Evolutionary conservation across 2,329 filamentous ascomycete species (phyloP), one percentile per base, ranked within the genome.

Genomic region (Verticillium longisporum): DNA sequence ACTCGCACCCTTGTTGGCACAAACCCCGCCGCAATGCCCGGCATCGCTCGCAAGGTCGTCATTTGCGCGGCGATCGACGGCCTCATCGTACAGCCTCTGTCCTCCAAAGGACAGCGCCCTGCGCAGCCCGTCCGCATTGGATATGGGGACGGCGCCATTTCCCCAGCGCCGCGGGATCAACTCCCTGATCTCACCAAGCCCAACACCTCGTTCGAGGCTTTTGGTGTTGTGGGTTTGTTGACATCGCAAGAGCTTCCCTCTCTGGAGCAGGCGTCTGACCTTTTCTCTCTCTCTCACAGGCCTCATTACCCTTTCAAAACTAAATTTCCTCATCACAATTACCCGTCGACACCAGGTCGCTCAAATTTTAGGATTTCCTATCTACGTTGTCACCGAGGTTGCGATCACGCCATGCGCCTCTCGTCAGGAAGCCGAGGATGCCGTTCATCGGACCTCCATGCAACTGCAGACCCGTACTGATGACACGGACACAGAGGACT

Each of bases 331-430:
- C 6, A 84, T 99, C 61, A 89, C 91, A 11, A 96, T 99, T 68
- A 92, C 89, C 26, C 85, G 87, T 61, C 90, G 94, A 56, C 85
- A 96, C 69, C 91, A 96, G 73, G 92, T 98, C 57, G 95, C 95
- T 3, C 88, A 93, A 65, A 87, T 98, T 57, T 87, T 88, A 65
- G 92, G 91, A 6, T 88, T 85, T 60, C 88, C 93, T 0, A 80
- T 98, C 60, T 99, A 96, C 73, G 88, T 92, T 45, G 86, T 97
- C 62, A 95, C 90, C 54, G 91, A 96, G 67, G 90, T 98, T 36
- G 89, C 92, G 6, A 79, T 98, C n/a, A 96, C 96, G 6, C 95
- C 95, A 1, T 87, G 95, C 59, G 85, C 88, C 2, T 94, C 90
- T 6, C 88, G 88, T 68, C 72, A 75, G 50, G 91, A 96, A 54